Evolutionary conservation across 768 basidiomycete species (phyloP), one percentile per base, ranked within the genome.

Genomic region (Sporobolomyces roseus): DNA sequence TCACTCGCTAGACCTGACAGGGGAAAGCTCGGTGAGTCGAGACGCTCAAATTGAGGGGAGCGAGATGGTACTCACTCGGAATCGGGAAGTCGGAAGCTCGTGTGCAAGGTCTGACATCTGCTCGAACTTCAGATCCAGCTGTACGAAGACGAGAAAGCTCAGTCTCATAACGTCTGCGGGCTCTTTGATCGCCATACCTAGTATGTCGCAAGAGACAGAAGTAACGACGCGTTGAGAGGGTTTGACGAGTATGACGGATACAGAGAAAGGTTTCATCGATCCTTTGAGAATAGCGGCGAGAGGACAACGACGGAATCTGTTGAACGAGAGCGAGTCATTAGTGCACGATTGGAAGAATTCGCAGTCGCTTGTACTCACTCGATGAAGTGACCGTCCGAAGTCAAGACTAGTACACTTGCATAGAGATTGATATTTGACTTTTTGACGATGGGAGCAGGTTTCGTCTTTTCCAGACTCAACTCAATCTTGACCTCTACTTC

Each of bases 221-320:
- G 48, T 61, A 27, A 68, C 27, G 55, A 75, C 56, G 16, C 72
- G 51, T 41, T 76, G 75, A 23, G 63, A 66, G 0, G 75, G 75
- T 52, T 71, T 74, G 65, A 68, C 56, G 41, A 76, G 72, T 4
- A 69, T 10, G 46, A 70, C 65, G 0, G 58, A 49, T 21, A 72
- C 19, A 23, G 36, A 38, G 35, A 71, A 65, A 13, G 56, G 56
- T 9, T 59, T 64, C 46, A 71, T 74, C n/a, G 66, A 33, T 16
- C 25, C 41, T 9, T 33, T 33, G 5, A 58, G 45, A 5, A 72
- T 59, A n/a, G 56, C 38, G 35, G 67, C 61, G 29, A 65, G 50
- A 38, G 63, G 63, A 12, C 61, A 35, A 36, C 68, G 65, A 9
- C 71, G 71, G 46, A 62, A 72, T 36, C 71, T 72, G 38, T 38